Percentiles rank a stretch among this genome's conserved stretches.
Evolutionary conservation across 305 asterid genomes (phyloP).

Genomic region (Galium porrigens): DNA sequence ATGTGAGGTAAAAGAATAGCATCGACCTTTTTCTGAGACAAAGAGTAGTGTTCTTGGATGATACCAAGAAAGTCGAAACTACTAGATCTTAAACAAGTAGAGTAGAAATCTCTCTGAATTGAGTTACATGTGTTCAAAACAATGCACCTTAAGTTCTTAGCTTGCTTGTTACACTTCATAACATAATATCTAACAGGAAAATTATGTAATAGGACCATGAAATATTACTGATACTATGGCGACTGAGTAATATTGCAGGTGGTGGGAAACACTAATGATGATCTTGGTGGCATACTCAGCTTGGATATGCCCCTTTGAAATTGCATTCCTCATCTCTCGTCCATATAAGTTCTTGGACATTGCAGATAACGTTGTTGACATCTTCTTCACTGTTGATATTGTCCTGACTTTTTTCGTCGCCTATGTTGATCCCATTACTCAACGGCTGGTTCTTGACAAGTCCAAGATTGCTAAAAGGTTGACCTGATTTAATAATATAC

Average conservation of each 20-base stretch:
- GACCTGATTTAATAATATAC: not conserved
- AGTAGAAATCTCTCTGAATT: not conserved
- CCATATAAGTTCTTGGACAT: slow-evolving; percentile 28
- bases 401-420: slow-evolving; percentile 65
- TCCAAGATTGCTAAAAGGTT: slow-evolving; percentile 56
- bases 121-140: not conserved
- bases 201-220: not conserved
- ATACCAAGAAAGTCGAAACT: not conserved
- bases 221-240: not conserved
- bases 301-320: slow-evolving; percentile 71
- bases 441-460: slow-evolving; percentile 41
- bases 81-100: not conserved
- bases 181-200: too few species aligned
- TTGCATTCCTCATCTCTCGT: slow-evolving; percentile 39
- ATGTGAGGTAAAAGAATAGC: not conserved
- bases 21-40: not conserved
- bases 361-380: slow-evolving; percentile 47
- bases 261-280: slow-evolving; percentile 78
- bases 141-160: not conserved
- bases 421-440: slow-evolving; percentile 54
- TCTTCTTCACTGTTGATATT: slow-evolving; percentile 55
- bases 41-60: not conserved
- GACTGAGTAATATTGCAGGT: slow-evolving; percentile 30
- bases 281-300: slow-evolving; percentile 56
- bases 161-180: not conserved